Base-by-base conservation (phyloP, 495 filamentous ascomycete genomes). In the Penicillium atrosanguineum region DNA sequence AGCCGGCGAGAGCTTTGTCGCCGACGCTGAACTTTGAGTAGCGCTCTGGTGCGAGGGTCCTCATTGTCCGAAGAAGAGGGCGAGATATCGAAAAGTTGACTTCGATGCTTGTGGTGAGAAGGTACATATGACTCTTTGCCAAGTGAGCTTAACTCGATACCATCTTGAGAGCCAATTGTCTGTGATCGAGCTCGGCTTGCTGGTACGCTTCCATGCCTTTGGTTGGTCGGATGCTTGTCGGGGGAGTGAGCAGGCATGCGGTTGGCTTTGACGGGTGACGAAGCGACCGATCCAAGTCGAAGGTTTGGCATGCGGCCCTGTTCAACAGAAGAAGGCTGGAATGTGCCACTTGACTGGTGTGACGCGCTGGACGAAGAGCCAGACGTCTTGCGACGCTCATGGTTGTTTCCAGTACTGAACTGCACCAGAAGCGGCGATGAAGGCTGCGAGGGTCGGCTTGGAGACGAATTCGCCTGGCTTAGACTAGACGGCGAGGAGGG, bases 31-130 rank as follows among this genome's bases (percentile, higher is more conserved):
- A 97, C 91, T 50, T 95, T 89, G n/a, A 97, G 79, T 18, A 97
- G 77, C 29, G 91, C 92, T 64, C 90, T 95, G 3, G 90, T 86
- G 59, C 93, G 87, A 15, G 92, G 85, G 34, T 95, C 92, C 66
- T 98, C 94, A 56, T 95, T 97, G 65, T 98, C 94, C 0, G 94
- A 98, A 0, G 95, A 97, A 0, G 94, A 97, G 25, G 94, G 94
- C 4, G 95, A 97, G 68, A 96, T 87, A 64, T 97, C 95, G 60
- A 96, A 89, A 7, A 97, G 85, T 65, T 96, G 93, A 65, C 91
- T 97, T 57, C 91, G 82, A 25, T 92, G 88, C 68, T 97, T 96
- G 62, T 91, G 82, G 53, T 96, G 92, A 26, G 83, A 78, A 0
- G 87, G 83, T 7, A 81, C 57, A 54, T 90, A 83, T 31, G 87